Evolutionary conservation across 352 stramenopile genomes (phyloP).

Genomic region (Hyphochytrium catenoides): DNA sequence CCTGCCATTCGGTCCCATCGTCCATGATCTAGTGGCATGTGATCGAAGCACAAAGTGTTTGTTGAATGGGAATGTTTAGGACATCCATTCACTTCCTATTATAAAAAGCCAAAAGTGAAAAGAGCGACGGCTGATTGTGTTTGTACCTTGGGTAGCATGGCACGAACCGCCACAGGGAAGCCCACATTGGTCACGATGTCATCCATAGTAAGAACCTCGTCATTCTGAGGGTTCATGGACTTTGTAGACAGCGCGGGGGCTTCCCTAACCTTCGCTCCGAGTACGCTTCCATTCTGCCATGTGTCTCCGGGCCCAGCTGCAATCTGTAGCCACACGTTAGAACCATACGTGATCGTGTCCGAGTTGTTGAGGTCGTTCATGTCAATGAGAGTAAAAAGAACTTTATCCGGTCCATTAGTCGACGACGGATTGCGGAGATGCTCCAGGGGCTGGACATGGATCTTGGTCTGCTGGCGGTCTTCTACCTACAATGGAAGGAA

Average conservation of each 20-base stretch:
- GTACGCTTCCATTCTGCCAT: conserved; percentile 39
- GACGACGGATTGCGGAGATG: no score
- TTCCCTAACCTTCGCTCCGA: conserved; percentile 40
- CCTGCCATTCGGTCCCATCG: no score
- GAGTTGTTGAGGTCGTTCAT: conserved; percentile 31
- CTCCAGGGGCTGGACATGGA: conserved; percentile 33
- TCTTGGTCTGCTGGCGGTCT: no score
- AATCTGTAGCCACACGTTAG: conserved; percentile 41
- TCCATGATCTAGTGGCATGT: no score
- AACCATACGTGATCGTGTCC: conserved; percentile 35
- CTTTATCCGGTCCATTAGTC: conserved; percentile 17
- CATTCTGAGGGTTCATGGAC: no score
- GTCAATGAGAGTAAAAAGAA: conserved; percentile 36
- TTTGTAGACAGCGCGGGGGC: conserved; percentile 36
- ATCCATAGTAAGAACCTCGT: conserved; percentile 16
- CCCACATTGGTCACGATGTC: conserved; percentile 23
- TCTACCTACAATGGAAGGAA: no score
- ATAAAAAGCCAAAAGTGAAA: no score
- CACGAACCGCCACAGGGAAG: conserved; percentile 25
- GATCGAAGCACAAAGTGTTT: no score
- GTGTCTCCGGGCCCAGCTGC: conserved; percentile 29
- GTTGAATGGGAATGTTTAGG: no score
- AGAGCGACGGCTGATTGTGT: background rate
- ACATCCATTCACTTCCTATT: no score
- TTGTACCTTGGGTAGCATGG: conserved; percentile 35